phyloP scores from a whole-genome alignment of 2,329 filamentous ascomycete species.

The Alternaria conjuncta region DNA sequence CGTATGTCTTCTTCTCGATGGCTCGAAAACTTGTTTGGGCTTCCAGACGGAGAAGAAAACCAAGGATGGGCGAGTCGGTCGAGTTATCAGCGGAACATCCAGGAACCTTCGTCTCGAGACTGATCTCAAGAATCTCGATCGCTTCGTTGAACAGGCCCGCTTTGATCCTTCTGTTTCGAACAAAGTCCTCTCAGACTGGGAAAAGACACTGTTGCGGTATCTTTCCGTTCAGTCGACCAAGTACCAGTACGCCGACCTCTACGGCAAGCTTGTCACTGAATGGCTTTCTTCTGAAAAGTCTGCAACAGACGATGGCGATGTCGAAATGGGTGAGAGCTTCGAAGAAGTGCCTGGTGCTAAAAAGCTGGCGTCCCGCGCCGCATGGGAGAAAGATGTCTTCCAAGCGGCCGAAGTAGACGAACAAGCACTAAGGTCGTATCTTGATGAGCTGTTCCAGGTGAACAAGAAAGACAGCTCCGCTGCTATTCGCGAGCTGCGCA shows the following conservation, averaged over 20 bases:
- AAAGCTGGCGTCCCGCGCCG: conserved; percentile 34
- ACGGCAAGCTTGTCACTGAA: conserved; percentile 45
- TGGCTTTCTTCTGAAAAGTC: conserved; percentile 42
- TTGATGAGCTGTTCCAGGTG: conserved; percentile 29
- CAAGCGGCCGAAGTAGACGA: conserved; percentile 34
- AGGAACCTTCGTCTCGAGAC: conserved; percentile 31
- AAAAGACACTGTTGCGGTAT: conserved; percentile 36
- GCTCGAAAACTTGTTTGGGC: conserved; percentile 38
- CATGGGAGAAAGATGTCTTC: conserved; percentile 44
- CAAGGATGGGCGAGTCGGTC: conserved; percentile 15
- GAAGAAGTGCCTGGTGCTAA: conserved; percentile 41
- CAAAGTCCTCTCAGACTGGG: conserved; percentile 43
- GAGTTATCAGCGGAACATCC: conserved; percentile 27
- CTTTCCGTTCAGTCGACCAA: conserved; percentile 46
- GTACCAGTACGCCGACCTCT: conserved; percentile 44
- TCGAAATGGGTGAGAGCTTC: conserved; percentile 37
- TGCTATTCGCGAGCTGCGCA: conserved; percentile 24
- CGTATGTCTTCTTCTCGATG: conserved; percentile 32
- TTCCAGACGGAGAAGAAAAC: conserved; percentile 24
- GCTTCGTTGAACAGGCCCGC: conserved; percentile 46
- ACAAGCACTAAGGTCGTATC: conserved; percentile 27
- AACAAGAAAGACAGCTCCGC: conserved; percentile 24
- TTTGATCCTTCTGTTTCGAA: conserved; percentile 47
- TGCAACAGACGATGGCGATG: conserved; percentile 21
- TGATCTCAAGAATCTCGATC: conserved; percentile 41